Evolutionary conservation across 2,329 filamentous ascomycete genomes (phyloP).

Genomic region (Phialophora tarda): DNA sequence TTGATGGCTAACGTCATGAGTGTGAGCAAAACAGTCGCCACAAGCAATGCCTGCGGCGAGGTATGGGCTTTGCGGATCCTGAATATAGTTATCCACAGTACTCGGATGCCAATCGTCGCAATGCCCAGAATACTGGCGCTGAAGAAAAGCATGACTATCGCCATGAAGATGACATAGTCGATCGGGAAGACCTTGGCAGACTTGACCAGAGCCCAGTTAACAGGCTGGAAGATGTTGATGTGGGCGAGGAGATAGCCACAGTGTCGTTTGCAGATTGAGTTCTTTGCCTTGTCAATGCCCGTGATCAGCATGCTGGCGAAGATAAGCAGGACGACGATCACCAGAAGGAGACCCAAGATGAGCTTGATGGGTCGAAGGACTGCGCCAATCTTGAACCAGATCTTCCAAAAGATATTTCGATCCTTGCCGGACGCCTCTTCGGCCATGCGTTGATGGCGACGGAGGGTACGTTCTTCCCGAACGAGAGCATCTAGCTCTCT

Average conservation of each 20-base stretch:
- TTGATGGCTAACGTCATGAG: constrained; percentile 90
- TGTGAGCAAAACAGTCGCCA: constrained; percentile 88
- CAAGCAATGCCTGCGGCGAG: constrained; percentile 85
- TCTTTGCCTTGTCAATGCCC: constrained; percentile 92
- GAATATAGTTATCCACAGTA: constrained; percentile 94
- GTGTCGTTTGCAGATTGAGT: constrained; percentile 85
- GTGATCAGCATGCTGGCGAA: constrained; percentile 95
- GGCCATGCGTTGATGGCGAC: constrained; percentile 85
- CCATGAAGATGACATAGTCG: constrained; percentile 87
- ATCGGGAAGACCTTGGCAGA: constrained; percentile 84
- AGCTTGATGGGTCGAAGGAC: constrained; percentile 88
- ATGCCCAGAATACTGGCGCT: constrained; percentile 85
- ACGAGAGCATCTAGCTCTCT: constrained; percentile 85
- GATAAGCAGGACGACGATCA: constrained; percentile 74
- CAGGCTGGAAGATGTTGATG: constrained; percentile 91
- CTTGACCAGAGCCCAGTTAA: constrained; percentile 87
- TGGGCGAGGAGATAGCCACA: constrained; percentile 91
- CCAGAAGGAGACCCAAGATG: constrained; percentile 77
- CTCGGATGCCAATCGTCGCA: constrained; percentile 86
- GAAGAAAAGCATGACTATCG: constrained; percentile 87
- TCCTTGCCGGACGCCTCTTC: constrained; percentile 77
- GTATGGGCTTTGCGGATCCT: constrained; percentile 87
- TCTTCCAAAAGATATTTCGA: constrained; percentile 58
- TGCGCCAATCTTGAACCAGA: constrained; percentile 83
- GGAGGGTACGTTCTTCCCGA: constrained; percentile 88